Base-by-base conservation (phyloP, 2,329 filamentous ascomycete genomes). In the Myriosclerotinia curreyana region DNA sequence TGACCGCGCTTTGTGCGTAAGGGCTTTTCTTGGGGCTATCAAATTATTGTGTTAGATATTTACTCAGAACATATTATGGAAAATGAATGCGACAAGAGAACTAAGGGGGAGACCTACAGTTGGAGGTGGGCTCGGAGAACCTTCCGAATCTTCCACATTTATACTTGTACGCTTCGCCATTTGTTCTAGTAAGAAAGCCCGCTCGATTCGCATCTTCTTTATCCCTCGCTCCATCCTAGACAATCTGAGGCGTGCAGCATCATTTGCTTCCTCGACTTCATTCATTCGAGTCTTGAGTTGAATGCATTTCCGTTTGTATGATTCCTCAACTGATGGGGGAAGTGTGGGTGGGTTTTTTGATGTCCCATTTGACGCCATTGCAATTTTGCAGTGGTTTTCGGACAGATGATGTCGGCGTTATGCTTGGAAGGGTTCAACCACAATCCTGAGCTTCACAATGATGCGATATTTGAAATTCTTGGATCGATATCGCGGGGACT, bases 301-400 rank as follows among this genome's bases (percentile, higher is more conserved):
- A 75, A 97, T 92, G 77, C 94, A 98, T 85, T 99, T 98, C 69
- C 91, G 86, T 73, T 95, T 92, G 78, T 98, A 99, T 59, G 94
- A 93, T 75, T 94, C 89, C 78, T 99, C 94, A 68, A 98, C 92
- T 20, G 92, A 96, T 20, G 95, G 94, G 25, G 94, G 92, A 5
- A 89, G 81, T 49, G 85, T 78, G 20, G 86, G 84, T 38, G 85
- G 85, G 66, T 79, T 78, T 76, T 73, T 60, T 15, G 62, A 60
- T 36, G 46, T n/a, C 15, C 62, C 62, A 28, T 64, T 64, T 55
- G 62, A 64, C 15, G 62, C 48, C 62, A 64, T 64, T 51, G n/a
- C 53, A 14, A 50, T 50, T 22, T n/a, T 28, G 34, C 25, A 22
- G 44, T 44, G 17, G 22, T 44, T 31, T 34, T 42, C 42, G 42